phyloP scores from a whole-genome alignment of 768 basidiomycete species.

The Gymnopilus junonius region DNA sequence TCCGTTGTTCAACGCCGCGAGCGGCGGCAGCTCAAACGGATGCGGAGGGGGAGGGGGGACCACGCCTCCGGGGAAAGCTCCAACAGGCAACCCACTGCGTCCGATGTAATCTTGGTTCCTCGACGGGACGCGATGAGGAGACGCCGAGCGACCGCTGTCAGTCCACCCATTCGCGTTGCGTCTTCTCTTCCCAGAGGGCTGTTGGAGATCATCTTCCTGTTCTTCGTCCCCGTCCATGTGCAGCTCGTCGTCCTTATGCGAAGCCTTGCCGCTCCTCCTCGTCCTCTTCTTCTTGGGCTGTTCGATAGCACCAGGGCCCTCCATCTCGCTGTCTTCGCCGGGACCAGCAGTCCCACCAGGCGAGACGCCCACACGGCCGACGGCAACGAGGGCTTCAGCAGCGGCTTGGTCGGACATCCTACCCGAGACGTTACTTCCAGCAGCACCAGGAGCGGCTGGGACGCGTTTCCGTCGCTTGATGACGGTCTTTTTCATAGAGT shows the following conservation, averaged over 20 bases:
- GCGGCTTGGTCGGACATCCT: slow-evolving; percentile 84
- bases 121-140: slow-evolving; percentile 33
- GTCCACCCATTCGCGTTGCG: slow-evolving; percentile 35
- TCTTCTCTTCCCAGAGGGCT: slow-evolving; percentile 19
- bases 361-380: slow-evolving; percentile 57
- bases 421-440: slow-evolving; percentile 29
- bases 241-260: slow-evolving; percentile 48
- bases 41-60: slow-evolving; percentile 19
- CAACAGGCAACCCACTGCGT: slow-evolving; percentile 8
- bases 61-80: slow-evolving; percentile 18
- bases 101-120: slow-evolving; percentile 20
- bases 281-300: slow-evolving; percentile 66
- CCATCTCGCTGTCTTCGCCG: slow-evolving; percentile 49
- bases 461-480: slow-evolving; percentile 99
- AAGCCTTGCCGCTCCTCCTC: slow-evolving; percentile 36
- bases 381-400: slow-evolving; percentile 86
- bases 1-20: slow-evolving; percentile 44
- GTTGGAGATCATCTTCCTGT: slow-evolving; percentile 16
- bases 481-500: slow-evolving; percentile 98
- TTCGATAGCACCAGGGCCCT: slow-evolving; percentile 28
- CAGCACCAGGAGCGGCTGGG: slow-evolving; percentile 76
- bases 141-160: slow-evolving; percentile 37
- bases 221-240: slow-evolving; percentile 52
- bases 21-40: slow-evolving; percentile 68
- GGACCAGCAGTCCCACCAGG: slow-evolving; percentile 32